A percentile compares a stretch with the other conserved stretches of the same genome.
Evolutionary conservation across 2,329 filamentous ascomycete genomes (phyloP).

Genomic region (Phymatotrichopsis omnivora): DNA sequence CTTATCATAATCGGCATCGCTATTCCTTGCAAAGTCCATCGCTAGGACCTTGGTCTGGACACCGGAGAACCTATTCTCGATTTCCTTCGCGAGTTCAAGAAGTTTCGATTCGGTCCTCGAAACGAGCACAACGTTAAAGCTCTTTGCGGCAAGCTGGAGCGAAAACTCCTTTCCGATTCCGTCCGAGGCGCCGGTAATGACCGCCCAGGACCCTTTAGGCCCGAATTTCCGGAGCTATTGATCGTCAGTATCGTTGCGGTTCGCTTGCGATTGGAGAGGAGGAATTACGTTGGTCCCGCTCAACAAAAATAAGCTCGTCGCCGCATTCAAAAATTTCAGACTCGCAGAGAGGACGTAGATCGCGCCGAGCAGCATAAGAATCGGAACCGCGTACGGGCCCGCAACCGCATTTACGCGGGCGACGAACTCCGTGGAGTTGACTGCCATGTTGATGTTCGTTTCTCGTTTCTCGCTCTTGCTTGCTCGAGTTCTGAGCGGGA

Average conservation of each 20-base stretch:
- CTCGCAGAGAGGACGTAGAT: slow-evolving; percentile 15
- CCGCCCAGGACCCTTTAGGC: slow-evolving; percentile 82
- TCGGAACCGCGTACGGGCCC: slow-evolving; percentile 15
- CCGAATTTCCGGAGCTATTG: slow-evolving; percentile 80
- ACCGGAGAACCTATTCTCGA: slow-evolving; percentile 57
- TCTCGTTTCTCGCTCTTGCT: too few species aligned
- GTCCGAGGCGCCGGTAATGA: slow-evolving; percentile 91
- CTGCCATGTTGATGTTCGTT: slow-evolving; percentile 13
- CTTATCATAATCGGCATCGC: slow-evolving; percentile 66
- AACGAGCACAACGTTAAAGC: slow-evolving; percentile 90
- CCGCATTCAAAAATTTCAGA: slow-evolving; percentile 20
- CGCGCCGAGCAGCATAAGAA: slow-evolving; percentile 18
- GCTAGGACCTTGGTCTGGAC: slow-evolving; percentile 67
- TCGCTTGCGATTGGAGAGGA: background rate
- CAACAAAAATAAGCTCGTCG: slow-evolving; percentile 60
- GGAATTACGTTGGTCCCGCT: slow-evolving; percentile 50
- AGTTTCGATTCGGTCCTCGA: slow-evolving; percentile 94
- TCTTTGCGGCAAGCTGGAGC: slow-evolving; percentile 75
- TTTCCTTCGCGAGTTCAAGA: slow-evolving; percentile 61
- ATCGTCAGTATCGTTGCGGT: background rate
- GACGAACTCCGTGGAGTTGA: slow-evolving; percentile 8
- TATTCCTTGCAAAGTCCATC: slow-evolving; percentile 83
- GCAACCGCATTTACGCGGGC: slow-evolving; percentile 11
- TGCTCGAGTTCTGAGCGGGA: too few species aligned
- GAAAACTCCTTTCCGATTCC: slow-evolving; percentile 96